phyloP scores from a whole-genome alignment of 495 filamentous ascomycete species.

The Hypoxylon subgilvum region DNA sequence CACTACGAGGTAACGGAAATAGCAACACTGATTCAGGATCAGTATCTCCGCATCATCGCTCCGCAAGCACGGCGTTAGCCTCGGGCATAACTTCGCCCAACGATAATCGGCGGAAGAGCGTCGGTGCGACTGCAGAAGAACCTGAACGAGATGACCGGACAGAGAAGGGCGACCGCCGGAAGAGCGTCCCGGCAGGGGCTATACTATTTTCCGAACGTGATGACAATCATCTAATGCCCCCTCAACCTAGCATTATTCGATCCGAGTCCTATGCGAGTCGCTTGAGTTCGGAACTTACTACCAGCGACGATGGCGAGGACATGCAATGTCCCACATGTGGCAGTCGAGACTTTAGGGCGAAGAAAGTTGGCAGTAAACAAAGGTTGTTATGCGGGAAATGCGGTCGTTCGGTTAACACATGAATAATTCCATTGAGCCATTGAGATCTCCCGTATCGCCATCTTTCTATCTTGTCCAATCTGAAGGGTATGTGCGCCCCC shows the following conservation, averaged over 20 bases:
- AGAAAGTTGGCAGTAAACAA: slow-evolving; percentile 40
- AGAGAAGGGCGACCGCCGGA: slow-evolving; percentile 25
- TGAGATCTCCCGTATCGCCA: background rate
- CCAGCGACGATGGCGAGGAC: slow-evolving; percentile 43
- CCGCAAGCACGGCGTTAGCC: slow-evolving; percentile 10
- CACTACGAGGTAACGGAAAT: slow-evolving; percentile 33
- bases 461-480: no score
- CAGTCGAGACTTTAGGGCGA: slow-evolving; percentile 43
- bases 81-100: slow-evolving; percentile 4
- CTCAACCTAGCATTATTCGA: slow-evolving; percentile 6
- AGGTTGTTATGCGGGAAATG: slow-evolving; percentile 40
- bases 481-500: no score
- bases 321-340: slow-evolving; percentile 45
- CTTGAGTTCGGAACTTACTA: slow-evolving; percentile 46
- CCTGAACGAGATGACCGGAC: background rate
- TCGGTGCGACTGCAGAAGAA: background rate
- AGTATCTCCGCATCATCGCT: slow-evolving; percentile 16
- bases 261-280: slow-evolving; percentile 39
- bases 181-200: slow-evolving; percentile 17
- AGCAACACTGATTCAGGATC: slow-evolving; percentile 3
- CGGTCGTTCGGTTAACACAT: slow-evolving; percentile 20
- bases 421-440: background rate
- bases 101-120: slow-evolving; percentile 25
- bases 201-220: slow-evolving; percentile 21
- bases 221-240: slow-evolving; percentile 12